Conservation (phyloP, 495 filamentous ascomycete genomes). For the Aspergillus sclerotiicarbonarius region DNA sequence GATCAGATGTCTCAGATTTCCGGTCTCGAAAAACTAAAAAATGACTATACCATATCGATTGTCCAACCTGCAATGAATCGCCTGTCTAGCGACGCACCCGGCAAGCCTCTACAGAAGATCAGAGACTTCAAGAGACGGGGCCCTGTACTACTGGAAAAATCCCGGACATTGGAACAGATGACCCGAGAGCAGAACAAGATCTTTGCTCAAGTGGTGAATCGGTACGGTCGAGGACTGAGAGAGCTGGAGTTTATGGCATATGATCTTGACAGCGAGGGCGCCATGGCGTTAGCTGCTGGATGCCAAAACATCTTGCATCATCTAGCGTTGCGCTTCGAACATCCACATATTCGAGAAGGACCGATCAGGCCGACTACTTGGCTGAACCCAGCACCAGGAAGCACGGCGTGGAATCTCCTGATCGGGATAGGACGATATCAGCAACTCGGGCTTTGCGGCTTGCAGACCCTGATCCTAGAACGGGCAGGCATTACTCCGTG, state of each 20-base stretch:
- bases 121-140: slow-evolving; percentile 5
- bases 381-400: slow-evolving; percentile 26
- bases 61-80: slow-evolving; percentile 12
- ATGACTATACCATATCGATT: slow-evolving; percentile 19
- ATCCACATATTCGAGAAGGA: slow-evolving; percentile 34
- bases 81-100: background rate
- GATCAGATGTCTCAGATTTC: slow-evolving; percentile 9
- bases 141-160: background rate
- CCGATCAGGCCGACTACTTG: slow-evolving; percentile 25
- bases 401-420: slow-evolving; percentile 33
- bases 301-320: slow-evolving; percentile 28
- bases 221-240: slow-evolving; percentile 25
- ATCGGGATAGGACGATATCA: slow-evolving; percentile 24
- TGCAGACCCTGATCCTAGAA: slow-evolving; percentile 31
- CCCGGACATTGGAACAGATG: slow-evolving; percentile 19
- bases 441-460: slow-evolving; percentile 18
- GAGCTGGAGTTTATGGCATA: slow-evolving; percentile 36
- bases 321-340: slow-evolving; percentile 37
- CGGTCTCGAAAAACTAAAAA: background rate
- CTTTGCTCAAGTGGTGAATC: slow-evolving; percentile 21
- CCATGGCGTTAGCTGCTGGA: slow-evolving; percentile 19
- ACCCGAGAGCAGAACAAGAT: slow-evolving; percentile 26
- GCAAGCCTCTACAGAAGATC: background rate
- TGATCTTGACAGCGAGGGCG: slow-evolving; percentile 25
- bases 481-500: slow-evolving; percentile 35